Conservation (phyloP, 768 basidiomycete genomes). For the Glaciozyma martinii region DNA sequence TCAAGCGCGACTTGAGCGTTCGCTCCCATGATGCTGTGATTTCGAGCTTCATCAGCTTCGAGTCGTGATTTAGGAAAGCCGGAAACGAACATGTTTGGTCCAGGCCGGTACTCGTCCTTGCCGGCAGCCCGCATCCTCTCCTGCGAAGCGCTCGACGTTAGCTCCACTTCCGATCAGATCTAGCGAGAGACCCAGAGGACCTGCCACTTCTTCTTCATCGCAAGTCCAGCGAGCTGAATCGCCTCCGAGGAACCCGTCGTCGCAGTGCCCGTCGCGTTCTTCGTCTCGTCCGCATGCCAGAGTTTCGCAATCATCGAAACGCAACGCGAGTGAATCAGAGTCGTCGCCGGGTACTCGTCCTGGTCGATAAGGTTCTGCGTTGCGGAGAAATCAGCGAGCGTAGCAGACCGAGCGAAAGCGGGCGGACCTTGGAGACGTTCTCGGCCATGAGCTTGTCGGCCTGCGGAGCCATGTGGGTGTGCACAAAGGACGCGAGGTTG, state of each 20-base stretch:
- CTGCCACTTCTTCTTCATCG: constrained; percentile 65
- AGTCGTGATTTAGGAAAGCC: no score
- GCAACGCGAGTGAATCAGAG: constrained; percentile 48
- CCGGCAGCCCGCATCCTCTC: constrained; percentile 54
- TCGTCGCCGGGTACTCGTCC: constrained; percentile 53
- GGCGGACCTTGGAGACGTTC: constrained; percentile 48
- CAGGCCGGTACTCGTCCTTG: constrained; percentile 42
- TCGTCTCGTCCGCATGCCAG: constrained; percentile 55
- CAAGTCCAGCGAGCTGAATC: constrained; percentile 62
- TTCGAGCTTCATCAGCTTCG: no score
- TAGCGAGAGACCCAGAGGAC: constrained; percentile 32
- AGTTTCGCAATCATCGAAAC: constrained; percentile 57
- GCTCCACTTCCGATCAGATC: no score
- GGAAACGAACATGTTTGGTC: constrained; percentile 37
- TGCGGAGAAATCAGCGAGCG: no score
- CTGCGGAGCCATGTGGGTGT: constrained; percentile 49
- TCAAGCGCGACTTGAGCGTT: constrained; percentile 48
- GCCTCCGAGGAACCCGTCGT: constrained; percentile 61
- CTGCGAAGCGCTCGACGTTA: no score
- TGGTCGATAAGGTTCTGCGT: constrained; percentile 55
- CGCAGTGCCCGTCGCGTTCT: constrained; percentile 57
- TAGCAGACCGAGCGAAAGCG: no score
- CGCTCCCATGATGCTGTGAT: constrained; percentile 47
- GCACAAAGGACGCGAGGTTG: constrained; percentile 59
- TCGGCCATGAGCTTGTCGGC: constrained; percentile 52